Percentiles rank a stretch among this genome's conserved stretches.
These are phyloP conservation scores for Didymella exigua DNA, from an alignment of 2,329 filamentous ascomycete genomes.

Conservation along the genomic window DNA sequence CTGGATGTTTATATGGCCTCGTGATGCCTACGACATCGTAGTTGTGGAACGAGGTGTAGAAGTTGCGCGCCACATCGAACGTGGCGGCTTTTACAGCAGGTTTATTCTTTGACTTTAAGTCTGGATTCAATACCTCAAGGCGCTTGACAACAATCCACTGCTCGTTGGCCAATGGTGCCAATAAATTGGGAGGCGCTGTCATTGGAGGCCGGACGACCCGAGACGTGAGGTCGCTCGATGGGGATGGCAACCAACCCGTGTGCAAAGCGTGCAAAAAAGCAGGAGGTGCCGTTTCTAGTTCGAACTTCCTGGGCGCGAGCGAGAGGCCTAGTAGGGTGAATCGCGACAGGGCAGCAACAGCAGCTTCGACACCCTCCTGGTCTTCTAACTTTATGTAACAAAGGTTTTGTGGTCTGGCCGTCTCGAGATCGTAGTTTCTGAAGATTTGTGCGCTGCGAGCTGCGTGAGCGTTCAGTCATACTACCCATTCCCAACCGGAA, in stretches of 20 bases:
- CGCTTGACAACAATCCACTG: not conserved
- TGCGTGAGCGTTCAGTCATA: not conserved
- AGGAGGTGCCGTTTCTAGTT: not conserved
- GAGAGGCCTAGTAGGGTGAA: not conserved
- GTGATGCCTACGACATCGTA: conserved; percentile 5
- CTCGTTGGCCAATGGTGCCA: not conserved
- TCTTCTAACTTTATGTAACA: not conserved
- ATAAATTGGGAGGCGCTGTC: not conserved
- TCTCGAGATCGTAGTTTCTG: not conserved
- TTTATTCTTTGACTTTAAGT: not conserved
- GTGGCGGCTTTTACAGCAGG: not conserved
- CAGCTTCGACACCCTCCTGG: not conserved
- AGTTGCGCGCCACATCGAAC: not conserved
- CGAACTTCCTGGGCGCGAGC: not conserved
- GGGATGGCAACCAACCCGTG: conserved; percentile 4
- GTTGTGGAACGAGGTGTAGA: conserved; percentile 1
- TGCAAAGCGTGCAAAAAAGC: not conserved
- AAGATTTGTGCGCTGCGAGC: not conserved
- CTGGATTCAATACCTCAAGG: not conserved
- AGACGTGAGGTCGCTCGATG: not conserved
- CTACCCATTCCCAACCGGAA: too few relatives aligned
- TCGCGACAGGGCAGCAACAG: not conserved
- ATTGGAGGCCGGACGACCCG: not conserved
- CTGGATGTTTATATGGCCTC: not conserved
- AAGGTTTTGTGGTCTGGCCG: not conserved